Percentiles rank a stretch among this genome's conserved stretches.
These are phyloP conservation scores for Lactifluus volemus DNA, from an alignment of 768 basidiomycete species.

Conservation along the genomic window DNA sequence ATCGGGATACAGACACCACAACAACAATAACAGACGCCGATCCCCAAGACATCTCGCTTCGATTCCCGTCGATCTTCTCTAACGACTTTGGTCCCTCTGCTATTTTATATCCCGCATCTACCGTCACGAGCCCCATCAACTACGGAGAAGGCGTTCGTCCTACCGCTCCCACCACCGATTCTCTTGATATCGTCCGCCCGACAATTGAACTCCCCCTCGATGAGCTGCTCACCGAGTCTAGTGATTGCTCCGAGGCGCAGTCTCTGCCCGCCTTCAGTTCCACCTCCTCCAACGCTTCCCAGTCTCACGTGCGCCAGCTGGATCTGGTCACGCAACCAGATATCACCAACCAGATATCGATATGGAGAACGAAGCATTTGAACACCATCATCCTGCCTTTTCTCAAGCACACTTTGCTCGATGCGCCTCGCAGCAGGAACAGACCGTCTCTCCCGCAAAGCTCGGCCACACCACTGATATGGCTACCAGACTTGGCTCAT, in stretches of 20 bases:
- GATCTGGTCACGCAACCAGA: conserved; percentile 17
- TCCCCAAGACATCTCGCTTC: conserved; percentile 39
- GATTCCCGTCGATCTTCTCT: conserved; percentile 66
- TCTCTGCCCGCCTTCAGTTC: conserved; percentile 17
- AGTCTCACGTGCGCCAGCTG: conserved; percentile 17
- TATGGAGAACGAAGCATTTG: too few species aligned
- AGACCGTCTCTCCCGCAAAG: too few species aligned
- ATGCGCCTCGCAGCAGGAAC: too few species aligned
- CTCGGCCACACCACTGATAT: too few species aligned
- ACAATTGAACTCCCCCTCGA: too few species aligned
- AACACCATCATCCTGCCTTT: too few species aligned
- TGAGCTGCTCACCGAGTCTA: conserved; percentile 53
- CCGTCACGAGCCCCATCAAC: conserved; percentile 58
- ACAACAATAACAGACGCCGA: too few species aligned
- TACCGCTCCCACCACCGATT: conserved; percentile 37
- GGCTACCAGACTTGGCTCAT: too few species aligned
- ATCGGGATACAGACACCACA: conserved; percentile 23
- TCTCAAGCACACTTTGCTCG: too few species aligned
- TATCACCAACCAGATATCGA: too few species aligned
- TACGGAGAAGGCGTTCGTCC: conserved; percentile 66
- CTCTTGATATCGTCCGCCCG: too few species aligned
- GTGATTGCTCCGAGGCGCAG: conserved; percentile 28
- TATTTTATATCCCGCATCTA: conserved; percentile 57
- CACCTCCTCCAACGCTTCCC: conserved; percentile 1
- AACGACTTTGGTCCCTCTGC: conserved; percentile 73